Evolutionary conservation across 306 rosid genomes (phyloP).

Genomic region (Albizia julibrissin): DNA sequence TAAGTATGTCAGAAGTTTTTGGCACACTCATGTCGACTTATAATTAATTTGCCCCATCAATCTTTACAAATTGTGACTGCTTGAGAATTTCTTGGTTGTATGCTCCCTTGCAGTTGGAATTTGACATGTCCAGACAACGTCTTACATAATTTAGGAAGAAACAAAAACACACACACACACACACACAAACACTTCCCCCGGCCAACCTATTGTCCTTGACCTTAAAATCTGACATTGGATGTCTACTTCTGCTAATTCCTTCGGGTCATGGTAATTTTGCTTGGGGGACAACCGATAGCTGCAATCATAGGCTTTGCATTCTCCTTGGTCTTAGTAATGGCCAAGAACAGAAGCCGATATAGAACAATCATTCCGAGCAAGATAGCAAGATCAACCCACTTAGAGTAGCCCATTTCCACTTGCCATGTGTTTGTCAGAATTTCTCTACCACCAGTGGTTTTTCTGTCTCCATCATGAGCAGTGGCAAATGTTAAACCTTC

Average conservation of each 20-base stretch:
- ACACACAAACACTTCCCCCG: background rate
- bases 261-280: background rate
- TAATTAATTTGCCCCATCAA: background rate
- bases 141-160: background rate
- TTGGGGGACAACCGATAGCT: background rate
- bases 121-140: background rate
- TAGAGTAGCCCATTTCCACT: constrained; percentile 47
- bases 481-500: constrained; percentile 28
- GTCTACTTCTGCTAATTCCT: constrained; percentile 3
- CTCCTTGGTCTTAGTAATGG: constrained; percentile 39
- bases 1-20: background rate
- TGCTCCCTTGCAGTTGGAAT: background rate
- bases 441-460: constrained; percentile 27
- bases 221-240: background rate
- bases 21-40: background rate
- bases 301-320: constrained; percentile 21
- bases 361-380: constrained; percentile 48
- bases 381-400: constrained; percentile 52
- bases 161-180: background rate
- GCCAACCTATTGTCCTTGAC: background rate
- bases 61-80: background rate
- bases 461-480: background rate
- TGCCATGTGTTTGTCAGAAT: constrained; percentile 39
- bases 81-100: background rate
- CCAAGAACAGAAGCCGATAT: constrained; percentile 48